Percentiles rank a stretch among this genome's conserved stretches.
phyloP scores from a whole-genome alignment of 2,329 filamentous ascomycete species.

The Cladosporium sp. region DNA sequence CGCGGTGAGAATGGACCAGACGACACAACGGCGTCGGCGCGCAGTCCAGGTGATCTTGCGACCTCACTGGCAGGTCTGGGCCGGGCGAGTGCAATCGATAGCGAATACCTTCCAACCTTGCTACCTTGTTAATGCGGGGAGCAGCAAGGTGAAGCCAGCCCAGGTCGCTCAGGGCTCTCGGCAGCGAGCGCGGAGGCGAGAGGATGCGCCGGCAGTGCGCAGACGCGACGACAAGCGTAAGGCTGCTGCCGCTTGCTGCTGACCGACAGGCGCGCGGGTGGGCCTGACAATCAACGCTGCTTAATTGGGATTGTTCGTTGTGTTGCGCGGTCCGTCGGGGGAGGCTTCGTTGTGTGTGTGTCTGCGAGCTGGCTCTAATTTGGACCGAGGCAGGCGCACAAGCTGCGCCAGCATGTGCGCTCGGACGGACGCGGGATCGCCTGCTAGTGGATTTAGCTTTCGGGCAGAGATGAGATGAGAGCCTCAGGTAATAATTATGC shows the following conservation, averaged over 20 bases:
- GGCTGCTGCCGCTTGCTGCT: not conserved
- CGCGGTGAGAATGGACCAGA: not conserved
- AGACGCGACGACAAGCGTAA: not conserved
- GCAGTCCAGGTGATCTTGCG: not conserved
- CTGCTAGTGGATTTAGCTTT: not conserved
- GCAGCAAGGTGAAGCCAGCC: not conserved
- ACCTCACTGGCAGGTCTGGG: not conserved
- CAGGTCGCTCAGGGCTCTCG: not conserved
- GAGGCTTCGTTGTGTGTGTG: conserved; percentile 1
- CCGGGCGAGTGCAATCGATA: not conserved
- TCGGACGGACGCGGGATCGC: not conserved
- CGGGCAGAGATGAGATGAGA: not conserved
- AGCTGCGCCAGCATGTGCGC: not conserved
- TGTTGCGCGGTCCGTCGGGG: conserved; percentile 1
- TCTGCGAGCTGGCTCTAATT: not conserved
- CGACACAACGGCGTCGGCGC: not conserved
- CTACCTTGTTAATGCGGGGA: not conserved
- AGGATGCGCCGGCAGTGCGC: not conserved
- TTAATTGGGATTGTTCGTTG: not conserved
- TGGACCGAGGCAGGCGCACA: not conserved
- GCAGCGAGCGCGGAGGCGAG: not conserved
- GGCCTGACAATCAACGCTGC: not conserved
- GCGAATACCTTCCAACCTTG: not conserved
- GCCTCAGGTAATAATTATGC: not conserved
- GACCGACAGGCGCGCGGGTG: not conserved